Percentiles rank a stretch among this genome's conserved stretches.
Evolutionary conservation across 2,329 filamentous ascomycete species (phyloP).

Genomic region (Diaporthe sp.): DNA sequence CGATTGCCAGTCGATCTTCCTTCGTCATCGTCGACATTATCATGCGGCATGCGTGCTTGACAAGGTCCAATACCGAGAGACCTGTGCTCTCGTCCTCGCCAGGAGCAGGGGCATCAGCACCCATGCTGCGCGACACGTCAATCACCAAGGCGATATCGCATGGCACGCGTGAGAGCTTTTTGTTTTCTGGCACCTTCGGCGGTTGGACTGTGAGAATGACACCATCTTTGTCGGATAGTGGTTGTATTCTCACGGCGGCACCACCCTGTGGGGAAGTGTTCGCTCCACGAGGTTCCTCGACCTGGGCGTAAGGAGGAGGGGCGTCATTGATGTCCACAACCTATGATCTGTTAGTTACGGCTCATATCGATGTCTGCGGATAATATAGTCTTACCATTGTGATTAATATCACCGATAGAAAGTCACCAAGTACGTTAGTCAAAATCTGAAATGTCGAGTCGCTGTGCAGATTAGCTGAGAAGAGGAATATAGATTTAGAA

Average conservation of each 20-base stretch:
- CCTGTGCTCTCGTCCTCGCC: constrained; percentile 58
- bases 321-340: not conserved
- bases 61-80: constrained; percentile 66
- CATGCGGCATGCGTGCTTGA: constrained; percentile 68
- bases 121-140: constrained; percentile 70
- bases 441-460: not conserved
- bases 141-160: constrained; percentile 72
- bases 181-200: constrained; percentile 47
- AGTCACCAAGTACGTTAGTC: not conserved
- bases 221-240: constrained; percentile 49
- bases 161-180: constrained; percentile 52
- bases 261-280: not conserved
- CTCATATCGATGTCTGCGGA: not conserved
- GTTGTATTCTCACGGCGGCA: constrained; percentile 48
- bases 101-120: constrained; percentile 54
- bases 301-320: not conserved
- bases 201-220: constrained; percentile 59
- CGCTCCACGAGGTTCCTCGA: not conserved
- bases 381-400: not conserved
- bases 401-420: not conserved
- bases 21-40: constrained; percentile 65
- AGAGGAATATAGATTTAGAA: too few relatives aligned
- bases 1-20: constrained; percentile 66
- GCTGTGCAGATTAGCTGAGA: not conserved
- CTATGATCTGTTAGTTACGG: not conserved